Evolutionary conservation across 2,329 filamentous ascomycete genomes (phyloP).

Genomic region (Septoria linicola): DNA sequence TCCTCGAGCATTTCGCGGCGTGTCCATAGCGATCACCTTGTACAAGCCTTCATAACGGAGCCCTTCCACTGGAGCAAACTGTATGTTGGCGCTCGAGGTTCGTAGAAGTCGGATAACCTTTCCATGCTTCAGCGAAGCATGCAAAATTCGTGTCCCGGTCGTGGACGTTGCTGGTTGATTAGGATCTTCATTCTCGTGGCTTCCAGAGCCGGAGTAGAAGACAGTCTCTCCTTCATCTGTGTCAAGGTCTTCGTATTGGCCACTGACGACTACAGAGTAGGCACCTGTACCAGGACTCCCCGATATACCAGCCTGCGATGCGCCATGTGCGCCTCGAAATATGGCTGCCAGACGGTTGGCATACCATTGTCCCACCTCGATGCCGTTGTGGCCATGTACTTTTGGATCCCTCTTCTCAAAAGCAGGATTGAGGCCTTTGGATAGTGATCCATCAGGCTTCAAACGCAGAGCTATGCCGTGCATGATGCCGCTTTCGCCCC

Average conservation of each 20-base stretch:
- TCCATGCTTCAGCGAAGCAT: conserved; percentile 16
- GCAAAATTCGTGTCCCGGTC: conserved; percentile 22
- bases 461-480: conserved; percentile 24
- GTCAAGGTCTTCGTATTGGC: conserved; percentile 30
- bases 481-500: conserved; percentile 32
- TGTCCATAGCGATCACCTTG: conserved; percentile 14
- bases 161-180: conserved; percentile 19
- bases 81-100: conserved; percentile 15
- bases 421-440: conserved; percentile 14
- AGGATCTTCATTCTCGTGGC: conserved; percentile 29
- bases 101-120: conserved; percentile 30
- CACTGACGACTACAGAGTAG: conserved; percentile 30
- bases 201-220: conserved; percentile 31
- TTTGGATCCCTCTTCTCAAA: conserved; percentile 20
- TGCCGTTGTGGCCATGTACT: conserved; percentile 30
- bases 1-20: conserved; percentile 26
- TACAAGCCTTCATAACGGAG: conserved; percentile 34
- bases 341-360: conserved; percentile 27
- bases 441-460: conserved; percentile 8
- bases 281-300: conserved; percentile 25
- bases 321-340: conserved; percentile 31
- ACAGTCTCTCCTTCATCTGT: conserved; percentile 27
- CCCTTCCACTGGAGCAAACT: conserved; percentile 23
- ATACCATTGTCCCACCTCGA: conserved; percentile 30
- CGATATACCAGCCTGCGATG: conserved; percentile 28